Evolutionary conservation across 768 basidiomycete species (phyloP).

Genomic region (Paxillus involutus): DNA sequence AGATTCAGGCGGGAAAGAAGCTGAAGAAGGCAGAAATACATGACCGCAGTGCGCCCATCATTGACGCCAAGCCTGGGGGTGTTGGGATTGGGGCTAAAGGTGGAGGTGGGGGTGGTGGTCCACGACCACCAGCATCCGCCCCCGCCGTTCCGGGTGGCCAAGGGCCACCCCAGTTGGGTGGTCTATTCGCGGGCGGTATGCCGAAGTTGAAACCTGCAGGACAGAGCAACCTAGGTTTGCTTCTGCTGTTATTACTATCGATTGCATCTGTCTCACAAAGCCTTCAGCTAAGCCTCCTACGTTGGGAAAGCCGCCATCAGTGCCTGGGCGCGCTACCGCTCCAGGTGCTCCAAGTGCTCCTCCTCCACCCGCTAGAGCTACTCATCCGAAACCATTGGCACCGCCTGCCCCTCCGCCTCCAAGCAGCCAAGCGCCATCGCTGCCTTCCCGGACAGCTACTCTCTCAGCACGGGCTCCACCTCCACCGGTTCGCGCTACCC

Average conservation of each 20-base stretch:
- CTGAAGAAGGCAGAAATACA: conserved; percentile 83
- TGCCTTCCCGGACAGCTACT: conserved; percentile 43
- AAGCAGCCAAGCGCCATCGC: conserved; percentile 32
- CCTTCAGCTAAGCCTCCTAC: conserved; percentile 56
- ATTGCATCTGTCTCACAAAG: conserved; percentile 10
- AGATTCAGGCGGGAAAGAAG: conserved; percentile 80
- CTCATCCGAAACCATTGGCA: conserved; percentile 31
- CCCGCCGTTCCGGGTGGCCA: conserved; percentile 25
- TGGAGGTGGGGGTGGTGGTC: conserved; percentile 39
- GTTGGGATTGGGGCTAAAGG: background rate
- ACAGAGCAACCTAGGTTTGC: conserved; percentile 53
- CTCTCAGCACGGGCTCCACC: conserved; percentile 45
- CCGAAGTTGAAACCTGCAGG: conserved; percentile 88
- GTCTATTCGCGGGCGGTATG: conserved; percentile 88
- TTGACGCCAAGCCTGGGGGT: conserved; percentile 50
- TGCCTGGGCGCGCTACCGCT: conserved; percentile 51
- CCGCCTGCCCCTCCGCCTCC: conserved; percentile 37
- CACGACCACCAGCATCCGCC: conserved; percentile 21
- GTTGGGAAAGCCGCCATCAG: conserved; percentile 64
- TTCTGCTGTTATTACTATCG: conserved; percentile 4
- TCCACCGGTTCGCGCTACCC: conserved; percentile 36
- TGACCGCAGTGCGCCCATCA: conserved; percentile 70
- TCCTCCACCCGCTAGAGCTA: conserved; percentile 27
- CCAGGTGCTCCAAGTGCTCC: conserved; percentile 27
- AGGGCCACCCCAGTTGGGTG: conserved; percentile 81